Evolutionary conservation across 495 filamentous ascomycete species (phyloP).

Genomic region (Aspergillus steynii): DNA sequence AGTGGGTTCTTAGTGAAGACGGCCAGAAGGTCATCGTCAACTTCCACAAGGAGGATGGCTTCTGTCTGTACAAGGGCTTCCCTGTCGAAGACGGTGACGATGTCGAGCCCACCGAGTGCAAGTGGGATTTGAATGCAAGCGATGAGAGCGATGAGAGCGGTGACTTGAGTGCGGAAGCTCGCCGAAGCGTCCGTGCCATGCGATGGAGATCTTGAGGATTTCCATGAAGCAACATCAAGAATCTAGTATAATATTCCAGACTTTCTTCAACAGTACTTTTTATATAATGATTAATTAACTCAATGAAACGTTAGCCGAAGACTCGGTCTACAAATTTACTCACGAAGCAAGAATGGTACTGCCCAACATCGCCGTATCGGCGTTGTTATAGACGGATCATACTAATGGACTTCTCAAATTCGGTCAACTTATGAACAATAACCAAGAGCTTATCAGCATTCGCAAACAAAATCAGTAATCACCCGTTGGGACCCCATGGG

Average conservation of each 20-base stretch:
- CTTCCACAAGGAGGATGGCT: constrained; percentile 10
- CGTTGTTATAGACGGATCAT: not conserved
- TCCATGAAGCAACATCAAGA: not conserved
- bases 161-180: not conserved
- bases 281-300: no score
- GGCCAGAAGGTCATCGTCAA: constrained; percentile 32
- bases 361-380: not conserved
- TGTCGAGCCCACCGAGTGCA: constrained; percentile 1
- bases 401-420: not conserved
- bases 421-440: not conserved
- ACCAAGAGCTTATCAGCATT: no score
- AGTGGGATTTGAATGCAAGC: constrained; percentile 5
- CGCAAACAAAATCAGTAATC: constrained; percentile 25
- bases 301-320: no score
- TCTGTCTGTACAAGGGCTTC: constrained; percentile 8
- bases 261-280: no score
- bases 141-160: not conserved
- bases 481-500: constrained; percentile 29
- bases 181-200: no score
- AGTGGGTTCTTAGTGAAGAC: constrained; percentile 33
- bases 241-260: no score
- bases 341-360: not conserved
- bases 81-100: not conserved
- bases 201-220: not conserved
- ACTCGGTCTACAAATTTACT: no score